phyloP scores from a whole-genome alignment of 1,284 basidiomycete species.

The Caloboletus firmus region DNA sequence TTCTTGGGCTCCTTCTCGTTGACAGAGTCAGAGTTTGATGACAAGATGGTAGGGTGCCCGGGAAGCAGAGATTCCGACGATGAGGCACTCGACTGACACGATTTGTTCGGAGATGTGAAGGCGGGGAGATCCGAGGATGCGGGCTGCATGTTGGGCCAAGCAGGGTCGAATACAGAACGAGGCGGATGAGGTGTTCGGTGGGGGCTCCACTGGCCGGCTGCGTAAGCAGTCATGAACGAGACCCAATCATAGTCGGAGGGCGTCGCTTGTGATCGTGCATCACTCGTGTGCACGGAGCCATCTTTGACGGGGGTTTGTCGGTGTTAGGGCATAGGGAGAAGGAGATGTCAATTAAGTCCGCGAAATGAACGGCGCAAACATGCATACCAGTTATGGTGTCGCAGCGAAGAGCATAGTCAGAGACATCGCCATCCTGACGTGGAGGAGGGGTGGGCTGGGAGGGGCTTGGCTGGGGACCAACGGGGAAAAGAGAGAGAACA shows the following conservation, averaged over 20 bases:
- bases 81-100: conserved; percentile 2
- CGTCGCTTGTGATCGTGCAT: conserved; percentile 19
- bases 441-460: conserved; percentile 7
- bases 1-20: conserved; percentile 27
- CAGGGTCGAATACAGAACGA: conserved; percentile 33
- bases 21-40: conserved; percentile 12
- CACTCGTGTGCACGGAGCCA: conserved; percentile 2
- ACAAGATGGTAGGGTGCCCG: conserved; percentile 6
- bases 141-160: conserved; percentile 17
- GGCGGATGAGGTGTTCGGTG: conserved; percentile 72
- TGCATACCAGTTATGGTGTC: conserved; percentile 28
- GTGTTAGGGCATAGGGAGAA: conserved; percentile 27
- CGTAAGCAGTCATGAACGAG: conserved; percentile 74
- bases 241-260: conserved; percentile 66
- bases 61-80: conserved; percentile 17
- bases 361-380: not conserved
- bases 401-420: conserved; percentile 11
- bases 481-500: not conserved
- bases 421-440: conserved; percentile 11
- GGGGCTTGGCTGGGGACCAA: not conserved
- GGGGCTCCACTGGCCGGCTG: conserved; percentile 79
- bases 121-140: conserved; percentile 8
- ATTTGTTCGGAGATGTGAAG: conserved; percentile 9
- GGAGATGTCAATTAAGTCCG: conserved; percentile 6
- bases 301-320: conserved; percentile 15